Evolutionary conservation across 352 stramenopile genomes (phyloP).

Genomic region (Blastocystis sp.): DNA sequence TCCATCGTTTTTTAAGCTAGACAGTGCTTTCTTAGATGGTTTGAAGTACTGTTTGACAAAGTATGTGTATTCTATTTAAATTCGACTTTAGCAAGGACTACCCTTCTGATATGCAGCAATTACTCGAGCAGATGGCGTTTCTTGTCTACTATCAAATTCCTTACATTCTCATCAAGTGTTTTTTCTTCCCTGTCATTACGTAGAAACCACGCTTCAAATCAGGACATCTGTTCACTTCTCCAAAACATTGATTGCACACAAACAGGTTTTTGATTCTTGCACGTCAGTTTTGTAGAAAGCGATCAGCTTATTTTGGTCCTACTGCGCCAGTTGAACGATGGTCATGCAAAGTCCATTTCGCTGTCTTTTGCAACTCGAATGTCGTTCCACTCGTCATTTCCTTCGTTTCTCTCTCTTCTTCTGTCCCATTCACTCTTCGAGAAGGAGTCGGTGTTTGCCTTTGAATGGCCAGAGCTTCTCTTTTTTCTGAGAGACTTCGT

Average conservation of each 20-base stretch:
- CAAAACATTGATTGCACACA: neutral
- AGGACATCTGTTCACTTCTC: neutral
- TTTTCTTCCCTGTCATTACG: neutral
- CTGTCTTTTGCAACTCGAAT: neutral
- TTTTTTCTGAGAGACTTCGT: neutral
- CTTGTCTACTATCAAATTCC: neutral
- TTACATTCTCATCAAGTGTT: neutral
- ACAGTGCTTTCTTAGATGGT: neutral
- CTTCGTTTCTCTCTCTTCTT: neutral
- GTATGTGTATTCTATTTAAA: neutral
- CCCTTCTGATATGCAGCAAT: neutral
- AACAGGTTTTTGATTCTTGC: neutral
- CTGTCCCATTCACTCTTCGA: neutral
- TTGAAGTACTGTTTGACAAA: neutral
- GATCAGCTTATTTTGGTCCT: neutral
- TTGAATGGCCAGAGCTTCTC: neutral
- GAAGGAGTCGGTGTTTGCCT: neutral
- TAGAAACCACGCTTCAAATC: neutral
- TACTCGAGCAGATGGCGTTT: neutral
- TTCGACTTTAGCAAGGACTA: neutral
- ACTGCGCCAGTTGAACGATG: neutral
- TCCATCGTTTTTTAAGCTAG: neutral
- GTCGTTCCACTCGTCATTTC: neutral
- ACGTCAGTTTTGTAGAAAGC: neutral
- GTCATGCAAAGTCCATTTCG: neutral